These are phyloP conservation scores for Camptophora hylomeconis DNA, from an alignment of 2,329 filamentous ascomycete genomes.

Conservation along the genomic window DNA sequence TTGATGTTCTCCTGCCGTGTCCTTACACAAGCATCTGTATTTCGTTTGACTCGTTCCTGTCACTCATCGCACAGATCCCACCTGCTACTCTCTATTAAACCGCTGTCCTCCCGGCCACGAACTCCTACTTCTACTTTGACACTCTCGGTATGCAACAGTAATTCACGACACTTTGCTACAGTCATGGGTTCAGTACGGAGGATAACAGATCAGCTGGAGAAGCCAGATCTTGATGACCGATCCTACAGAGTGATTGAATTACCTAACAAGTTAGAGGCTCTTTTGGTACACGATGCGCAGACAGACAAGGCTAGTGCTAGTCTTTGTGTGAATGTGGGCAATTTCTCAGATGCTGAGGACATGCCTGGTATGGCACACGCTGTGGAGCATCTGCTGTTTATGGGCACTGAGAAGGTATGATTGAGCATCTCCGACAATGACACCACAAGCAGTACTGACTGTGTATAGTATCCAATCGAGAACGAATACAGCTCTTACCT, in stretches of 20 bases:
- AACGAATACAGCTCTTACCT: slow-evolving; percentile 95
- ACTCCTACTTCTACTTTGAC: too few relatives aligned
- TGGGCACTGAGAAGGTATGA: slow-evolving; percentile 85
- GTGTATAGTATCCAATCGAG: slow-evolving; percentile 64
- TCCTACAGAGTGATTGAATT: slow-evolving; percentile 78
- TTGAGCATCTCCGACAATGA: not conserved
- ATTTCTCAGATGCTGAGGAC: slow-evolving; percentile 80
- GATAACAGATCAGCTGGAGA: slow-evolving; percentile 63
- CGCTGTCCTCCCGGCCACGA: too few relatives aligned
- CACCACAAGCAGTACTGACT: slow-evolving; percentile 4
- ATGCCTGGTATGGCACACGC: slow-evolving; percentile 94
- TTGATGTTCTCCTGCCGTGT: too few relatives aligned
- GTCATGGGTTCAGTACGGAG: slow-evolving; percentile 19
- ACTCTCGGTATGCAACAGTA: too few relatives aligned
- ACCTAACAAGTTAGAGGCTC: slow-evolving; percentile 73
- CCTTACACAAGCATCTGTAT: too few relatives aligned
- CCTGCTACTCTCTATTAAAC: too few relatives aligned
- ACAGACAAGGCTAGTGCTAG: slow-evolving; percentile 96
- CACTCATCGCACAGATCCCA: too few relatives aligned
- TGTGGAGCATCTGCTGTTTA: slow-evolving; percentile 91
- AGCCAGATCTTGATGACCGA: slow-evolving; percentile 72
- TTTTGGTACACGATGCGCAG: slow-evolving; percentile 84
- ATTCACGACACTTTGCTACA: slow-evolving; percentile 12
- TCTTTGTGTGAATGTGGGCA: slow-evolving; percentile 90
- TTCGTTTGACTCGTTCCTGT: too few relatives aligned